Conservation (phyloP, 2,329 filamentous ascomycete genomes). For the Davidsoniella neocaledoniae region DNA sequence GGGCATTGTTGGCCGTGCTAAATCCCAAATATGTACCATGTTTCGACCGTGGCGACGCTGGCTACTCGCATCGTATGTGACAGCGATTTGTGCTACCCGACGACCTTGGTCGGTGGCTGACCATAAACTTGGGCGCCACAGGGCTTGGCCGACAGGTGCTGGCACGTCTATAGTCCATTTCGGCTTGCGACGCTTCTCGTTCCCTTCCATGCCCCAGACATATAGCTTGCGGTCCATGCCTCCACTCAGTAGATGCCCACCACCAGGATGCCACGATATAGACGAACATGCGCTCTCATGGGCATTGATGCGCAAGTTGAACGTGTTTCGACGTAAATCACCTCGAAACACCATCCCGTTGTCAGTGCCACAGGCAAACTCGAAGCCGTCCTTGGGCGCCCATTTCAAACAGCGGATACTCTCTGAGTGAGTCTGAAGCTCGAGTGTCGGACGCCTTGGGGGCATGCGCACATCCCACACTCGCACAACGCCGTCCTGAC, state of each 20-base stretch:
- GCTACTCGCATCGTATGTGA: slow-evolving; percentile 42
- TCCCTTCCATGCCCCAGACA: slow-evolving; percentile 47
- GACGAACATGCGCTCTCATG: slow-evolving; percentile 43
- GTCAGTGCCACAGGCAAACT: slow-evolving; percentile 48
- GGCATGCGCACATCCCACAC: slow-evolving; percentile 41
- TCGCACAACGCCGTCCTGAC: slow-evolving; percentile 46
- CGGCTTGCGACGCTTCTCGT: slow-evolving; percentile 47
- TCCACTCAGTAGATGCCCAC: slow-evolving; percentile 46
- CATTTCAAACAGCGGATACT: slow-evolving; percentile 46
- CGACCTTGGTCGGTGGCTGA: slow-evolving; percentile 44
- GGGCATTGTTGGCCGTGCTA: slow-evolving; percentile 49
- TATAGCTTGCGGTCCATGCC: slow-evolving; percentile 44
- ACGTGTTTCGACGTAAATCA: slow-evolving; percentile 41
- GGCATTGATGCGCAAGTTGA: slow-evolving; percentile 41
- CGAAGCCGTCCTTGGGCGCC: slow-evolving; percentile 43
- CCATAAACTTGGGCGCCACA: slow-evolving; percentile 50
- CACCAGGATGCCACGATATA: slow-evolving; percentile 52
- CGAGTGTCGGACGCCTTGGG: slow-evolving; percentile 26
- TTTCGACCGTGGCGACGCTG: slow-evolving; percentile 37
- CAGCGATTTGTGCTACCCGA: slow-evolving; percentile 43
- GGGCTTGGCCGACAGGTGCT: slow-evolving; percentile 39
- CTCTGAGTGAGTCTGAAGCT: slow-evolving; percentile 38
- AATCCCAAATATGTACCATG: slow-evolving; percentile 49
- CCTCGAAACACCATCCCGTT: slow-evolving; percentile 45
- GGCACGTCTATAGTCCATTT: slow-evolving; percentile 45